These are phyloP conservation scores for Metschnikowia chrysomelidarum DNA, from an alignment of 805 yeast genomes.

Conservation along the genomic window DNA sequence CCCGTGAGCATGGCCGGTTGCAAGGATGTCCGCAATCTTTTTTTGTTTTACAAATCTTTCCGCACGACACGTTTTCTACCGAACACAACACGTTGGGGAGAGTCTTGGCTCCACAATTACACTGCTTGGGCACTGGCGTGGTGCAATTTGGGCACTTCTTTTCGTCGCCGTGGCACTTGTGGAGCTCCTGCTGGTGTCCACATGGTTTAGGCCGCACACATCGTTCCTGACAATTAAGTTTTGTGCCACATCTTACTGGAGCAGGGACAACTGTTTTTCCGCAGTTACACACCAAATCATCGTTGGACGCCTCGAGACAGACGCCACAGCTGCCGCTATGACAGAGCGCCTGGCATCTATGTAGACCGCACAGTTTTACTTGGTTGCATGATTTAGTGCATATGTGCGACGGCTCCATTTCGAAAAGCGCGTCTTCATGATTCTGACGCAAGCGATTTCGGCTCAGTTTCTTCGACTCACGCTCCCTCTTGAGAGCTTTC, in stretches of 20 bases:
- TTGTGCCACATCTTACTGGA: conserved; percentile 83
- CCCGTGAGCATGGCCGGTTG: conserved; percentile 57
- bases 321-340: conserved; percentile 80
- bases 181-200: conserved; percentile 71
- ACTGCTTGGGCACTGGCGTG: conserved; percentile 47
- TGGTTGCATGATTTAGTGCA: conserved; percentile 68
- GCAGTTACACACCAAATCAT: conserved; percentile 77
- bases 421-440: conserved; percentile 49
- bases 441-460: conserved; percentile 43
- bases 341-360: conserved; percentile 66
- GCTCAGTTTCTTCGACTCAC: conserved; percentile 50
- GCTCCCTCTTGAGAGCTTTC: conserved; percentile 53
- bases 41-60: conserved; percentile 30
- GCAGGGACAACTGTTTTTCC: conserved; percentile 76
- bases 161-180: conserved; percentile 70
- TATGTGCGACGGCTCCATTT: conserved; percentile 70
- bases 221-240: conserved; percentile 58
- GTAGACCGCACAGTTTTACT: conserved; percentile 58
- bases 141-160: conserved; percentile 78
- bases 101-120: conserved; percentile 58
- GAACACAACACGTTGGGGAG: conserved; percentile 70
- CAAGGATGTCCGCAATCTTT: conserved; percentile 44
- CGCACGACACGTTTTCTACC: conserved; percentile 66
- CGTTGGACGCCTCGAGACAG: conserved; percentile 76
- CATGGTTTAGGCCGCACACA: conserved; percentile 60